These are phyloP conservation scores for Claviceps sp. DNA, from an alignment of 2,329 filamentous ascomycete genomes.

Conservation along the genomic window DNA sequence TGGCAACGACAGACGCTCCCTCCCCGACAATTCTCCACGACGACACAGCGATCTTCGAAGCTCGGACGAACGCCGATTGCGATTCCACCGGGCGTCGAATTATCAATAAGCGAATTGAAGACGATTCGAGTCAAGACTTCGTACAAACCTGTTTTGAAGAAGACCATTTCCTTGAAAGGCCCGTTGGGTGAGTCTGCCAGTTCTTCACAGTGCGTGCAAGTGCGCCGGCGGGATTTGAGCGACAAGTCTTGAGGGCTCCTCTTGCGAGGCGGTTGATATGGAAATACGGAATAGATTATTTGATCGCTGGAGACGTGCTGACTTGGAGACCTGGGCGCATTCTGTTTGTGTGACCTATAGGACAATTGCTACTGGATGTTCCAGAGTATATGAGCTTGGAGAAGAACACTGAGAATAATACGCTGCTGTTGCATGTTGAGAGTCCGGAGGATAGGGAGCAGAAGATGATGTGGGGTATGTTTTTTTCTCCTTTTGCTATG, in stretches of 20 bases:
- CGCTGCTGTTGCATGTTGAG: conserved; percentile 55
- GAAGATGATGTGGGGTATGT: conserved; percentile 87
- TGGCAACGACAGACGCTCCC: conserved; percentile 32
- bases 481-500: background rate
- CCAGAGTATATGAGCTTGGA: conserved; percentile 64
- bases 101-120: conserved; percentile 53
- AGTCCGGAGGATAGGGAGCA: conserved; percentile 60
- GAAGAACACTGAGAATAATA: conserved; percentile 49
- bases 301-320: too few species aligned
- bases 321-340: too few species aligned
- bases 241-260: too few species aligned
- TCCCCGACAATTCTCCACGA: conserved; percentile 53
- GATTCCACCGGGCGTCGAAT: conserved; percentile 70
- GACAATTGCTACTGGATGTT: conserved; percentile 64
- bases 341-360: conserved; percentile 22
- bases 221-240: too few species aligned
- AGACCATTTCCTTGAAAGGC: conserved; percentile 63
- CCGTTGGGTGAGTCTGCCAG: conserved; percentile 50
- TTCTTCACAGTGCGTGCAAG: too few species aligned
- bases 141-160: conserved; percentile 47
- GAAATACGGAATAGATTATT: too few species aligned
- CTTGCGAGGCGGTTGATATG: too few species aligned
- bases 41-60: conserved; percentile 57
- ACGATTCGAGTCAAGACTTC: conserved; percentile 41
- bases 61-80: conserved; percentile 72